phyloP scores from a whole-genome alignment of 1,284 basidiomycete species.

The Pseudozyma sp. region DNA sequence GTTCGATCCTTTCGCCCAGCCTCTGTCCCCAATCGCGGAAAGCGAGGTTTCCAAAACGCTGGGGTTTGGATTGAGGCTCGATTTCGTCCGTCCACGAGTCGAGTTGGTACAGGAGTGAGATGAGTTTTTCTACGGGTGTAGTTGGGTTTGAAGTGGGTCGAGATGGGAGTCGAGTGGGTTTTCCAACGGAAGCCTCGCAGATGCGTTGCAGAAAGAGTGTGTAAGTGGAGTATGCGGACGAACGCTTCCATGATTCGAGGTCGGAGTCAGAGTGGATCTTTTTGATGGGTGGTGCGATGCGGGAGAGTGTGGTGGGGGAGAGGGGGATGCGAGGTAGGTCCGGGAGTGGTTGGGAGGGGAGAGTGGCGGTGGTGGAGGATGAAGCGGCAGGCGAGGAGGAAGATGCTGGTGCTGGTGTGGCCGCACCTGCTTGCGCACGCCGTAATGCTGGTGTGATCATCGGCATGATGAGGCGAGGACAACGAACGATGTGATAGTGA shows the following conservation, averaged over 20 bases:
- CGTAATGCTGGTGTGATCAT: constrained; percentile 33
- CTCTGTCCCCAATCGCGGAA: constrained; percentile 88
- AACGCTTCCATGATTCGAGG: constrained; percentile 61
- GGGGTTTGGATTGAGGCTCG: constrained; percentile 81
- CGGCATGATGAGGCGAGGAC: constrained; percentile 13
- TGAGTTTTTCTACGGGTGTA: constrained; percentile 69
- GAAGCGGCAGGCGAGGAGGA: constrained; percentile 2
- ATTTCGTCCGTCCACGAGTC: constrained; percentile 84
- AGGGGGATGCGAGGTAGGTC: constrained; percentile 35
- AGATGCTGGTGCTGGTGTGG: not conserved
- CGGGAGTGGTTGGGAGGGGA: constrained; percentile 36
- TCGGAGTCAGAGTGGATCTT: constrained; percentile 66
- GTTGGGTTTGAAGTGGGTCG: not conserved
- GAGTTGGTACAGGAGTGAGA: constrained; percentile 78
- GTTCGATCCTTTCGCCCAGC: constrained; percentile 72
- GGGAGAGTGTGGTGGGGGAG: constrained; percentile 8
- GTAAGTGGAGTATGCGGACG: constrained; percentile 56
- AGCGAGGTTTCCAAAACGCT: constrained; percentile 93
- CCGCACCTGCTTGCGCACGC: not conserved
- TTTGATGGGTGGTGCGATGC: constrained; percentile 48
- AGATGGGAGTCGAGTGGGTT: constrained; percentile 36
- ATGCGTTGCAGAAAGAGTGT: constrained; percentile 65
- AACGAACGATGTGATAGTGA: not conserved
- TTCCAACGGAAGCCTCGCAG: constrained; percentile 61
- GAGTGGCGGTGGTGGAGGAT: constrained; percentile 26